Evolutionary conservation across 148 eudicot species (phyloP).

Genomic region (Vaccinium corymbosum): DNA sequence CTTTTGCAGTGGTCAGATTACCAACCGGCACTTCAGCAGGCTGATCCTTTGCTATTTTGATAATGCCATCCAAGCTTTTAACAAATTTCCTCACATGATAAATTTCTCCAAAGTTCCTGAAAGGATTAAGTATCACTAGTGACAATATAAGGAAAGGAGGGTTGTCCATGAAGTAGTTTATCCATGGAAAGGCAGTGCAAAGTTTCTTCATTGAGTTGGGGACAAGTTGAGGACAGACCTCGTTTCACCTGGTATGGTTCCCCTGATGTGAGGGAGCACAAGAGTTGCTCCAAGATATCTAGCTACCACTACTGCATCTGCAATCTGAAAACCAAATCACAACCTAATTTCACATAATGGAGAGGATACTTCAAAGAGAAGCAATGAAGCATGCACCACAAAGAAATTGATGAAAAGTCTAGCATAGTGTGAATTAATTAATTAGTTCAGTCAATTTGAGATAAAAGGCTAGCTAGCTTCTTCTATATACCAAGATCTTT

Average conservation of each 20-base stretch:
- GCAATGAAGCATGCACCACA: not conserved
- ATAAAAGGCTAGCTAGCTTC: not conserved
- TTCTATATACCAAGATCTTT: not conserved
- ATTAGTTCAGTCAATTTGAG: not conserved
- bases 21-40: not conserved
- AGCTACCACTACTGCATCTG: slow-evolving; percentile 30
- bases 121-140: not conserved
- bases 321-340: slow-evolving; percentile 22
- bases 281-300: slow-evolving; percentile 34
- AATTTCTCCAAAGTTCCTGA: slow-evolving; percentile 35
- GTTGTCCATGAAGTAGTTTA: not conserved
- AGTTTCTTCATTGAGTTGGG: not conserved
- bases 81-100: slow-evolving; percentile 30
- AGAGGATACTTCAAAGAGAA: not conserved
- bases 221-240: slow-evolving; percentile 17
- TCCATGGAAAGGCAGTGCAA: not conserved
- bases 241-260: slow-evolving; percentile 15
- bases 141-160: not conserved
- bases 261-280: slow-evolving; percentile 31
- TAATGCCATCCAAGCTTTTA: slow-evolving; percentile 25
- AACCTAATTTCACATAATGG: not conserved
- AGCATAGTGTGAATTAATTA: not conserved
- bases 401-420: not conserved
- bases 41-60: slow-evolving; percentile 24
- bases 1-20: slow-evolving; percentile 19